These are phyloP conservation scores for Daedaleopsis nitida DNA, from an alignment of 768 basidiomycete genomes.

Conservation along the genomic window DNA sequence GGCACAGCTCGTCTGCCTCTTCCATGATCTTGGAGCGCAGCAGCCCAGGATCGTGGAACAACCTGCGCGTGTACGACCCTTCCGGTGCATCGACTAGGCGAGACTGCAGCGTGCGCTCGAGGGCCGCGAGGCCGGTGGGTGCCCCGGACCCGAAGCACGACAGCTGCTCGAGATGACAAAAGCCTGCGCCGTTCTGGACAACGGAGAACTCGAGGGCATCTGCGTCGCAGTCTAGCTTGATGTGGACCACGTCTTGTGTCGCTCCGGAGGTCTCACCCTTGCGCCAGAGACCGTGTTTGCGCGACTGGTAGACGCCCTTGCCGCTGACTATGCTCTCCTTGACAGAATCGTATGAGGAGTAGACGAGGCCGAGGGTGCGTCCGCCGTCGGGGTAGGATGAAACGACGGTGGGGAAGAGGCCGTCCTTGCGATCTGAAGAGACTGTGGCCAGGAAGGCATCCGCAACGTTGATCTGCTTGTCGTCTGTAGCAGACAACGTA, in stretches of 20 bases:
- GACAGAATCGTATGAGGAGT: constrained; percentile 88
- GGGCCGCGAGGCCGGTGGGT: constrained; percentile 71
- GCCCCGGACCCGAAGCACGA: constrained; percentile 82
- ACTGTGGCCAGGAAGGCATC: constrained; percentile 87
- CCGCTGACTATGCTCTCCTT: constrained; percentile 85
- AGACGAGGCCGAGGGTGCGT: constrained; percentile 87
- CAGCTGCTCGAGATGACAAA: constrained; percentile 86
- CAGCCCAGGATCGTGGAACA: constrained; percentile 83
- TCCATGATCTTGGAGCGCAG: constrained; percentile 95
- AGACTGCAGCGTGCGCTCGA: constrained; percentile 77
- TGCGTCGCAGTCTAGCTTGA: constrained; percentile 88
- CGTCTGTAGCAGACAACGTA: constrained; percentile 55
- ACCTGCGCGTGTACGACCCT: constrained; percentile 87
- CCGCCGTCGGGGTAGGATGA: constrained; percentile 68
- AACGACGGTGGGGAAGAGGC: constrained; percentile 91
- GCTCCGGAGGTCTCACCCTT: constrained; percentile 98
- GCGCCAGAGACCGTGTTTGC: constrained; percentile 94
- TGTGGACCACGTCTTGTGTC: constrained; percentile 82
- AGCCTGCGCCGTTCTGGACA: constrained; percentile 85
- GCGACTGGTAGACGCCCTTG: constrained; percentile 93
- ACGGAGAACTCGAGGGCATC: constrained; percentile 93
- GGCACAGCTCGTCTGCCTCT: constrained; percentile 96
- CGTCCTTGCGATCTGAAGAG: constrained; percentile 85
- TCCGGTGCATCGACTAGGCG: constrained; percentile 78
- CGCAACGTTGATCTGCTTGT: constrained; percentile 66